phyloP scores from a whole-genome alignment of 2,329 filamentous ascomycete genomes.

The Diaporthe longicolla region DNA sequence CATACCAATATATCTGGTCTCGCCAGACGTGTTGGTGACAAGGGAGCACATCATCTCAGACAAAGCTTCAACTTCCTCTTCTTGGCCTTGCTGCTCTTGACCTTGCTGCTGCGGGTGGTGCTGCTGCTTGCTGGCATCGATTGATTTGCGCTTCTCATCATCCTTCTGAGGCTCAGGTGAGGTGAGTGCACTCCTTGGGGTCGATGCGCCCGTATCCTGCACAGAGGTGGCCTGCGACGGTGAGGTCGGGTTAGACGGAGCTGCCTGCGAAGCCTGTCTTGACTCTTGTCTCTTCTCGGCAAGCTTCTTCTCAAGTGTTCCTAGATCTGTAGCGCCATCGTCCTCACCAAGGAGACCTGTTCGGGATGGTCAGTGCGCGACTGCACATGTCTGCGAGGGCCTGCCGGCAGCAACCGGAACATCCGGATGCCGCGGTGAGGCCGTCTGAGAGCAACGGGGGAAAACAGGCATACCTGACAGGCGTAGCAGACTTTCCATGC shows the following conservation, averaged over 20 bases:
- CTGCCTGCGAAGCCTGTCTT: slow-evolving; percentile 63
- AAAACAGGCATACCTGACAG: slow-evolving; percentile 74
- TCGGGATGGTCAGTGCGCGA: slow-evolving; percentile 34
- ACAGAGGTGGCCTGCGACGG: slow-evolving; percentile 63
- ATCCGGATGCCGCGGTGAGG: slow-evolving; percentile 8
- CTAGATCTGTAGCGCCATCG: slow-evolving; percentile 89
- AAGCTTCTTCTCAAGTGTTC: slow-evolving; percentile 85
- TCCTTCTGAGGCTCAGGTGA: slow-evolving; percentile 65
- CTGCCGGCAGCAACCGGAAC: slow-evolving; percentile 22
- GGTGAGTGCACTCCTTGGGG: slow-evolving; percentile 68
- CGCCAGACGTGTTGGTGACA: slow-evolving; percentile 93
- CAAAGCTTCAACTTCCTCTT: slow-evolving; percentile 85
- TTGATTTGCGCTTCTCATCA: slow-evolving; percentile 53
- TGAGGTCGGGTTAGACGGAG: slow-evolving; percentile 65
- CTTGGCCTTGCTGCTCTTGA: slow-evolving; percentile 52
- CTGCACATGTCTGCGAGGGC: slow-evolving; percentile 47
- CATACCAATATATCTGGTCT: slow-evolving; percentile 94
- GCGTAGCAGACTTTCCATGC: slow-evolving; percentile 93
- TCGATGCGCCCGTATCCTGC: slow-evolving; percentile 59
- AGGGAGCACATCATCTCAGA: slow-evolving; percentile 99
- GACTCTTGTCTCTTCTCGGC: slow-evolving; percentile 69
- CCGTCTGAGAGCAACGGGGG: neutral
- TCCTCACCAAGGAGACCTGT: slow-evolving; percentile 85
- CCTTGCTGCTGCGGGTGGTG: slow-evolving; percentile 40
- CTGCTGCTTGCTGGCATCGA: slow-evolving; percentile 45